Evolutionary conservation across 257 asterid species (phyloP).

Genomic region (Salvia rosmarinus): DNA sequence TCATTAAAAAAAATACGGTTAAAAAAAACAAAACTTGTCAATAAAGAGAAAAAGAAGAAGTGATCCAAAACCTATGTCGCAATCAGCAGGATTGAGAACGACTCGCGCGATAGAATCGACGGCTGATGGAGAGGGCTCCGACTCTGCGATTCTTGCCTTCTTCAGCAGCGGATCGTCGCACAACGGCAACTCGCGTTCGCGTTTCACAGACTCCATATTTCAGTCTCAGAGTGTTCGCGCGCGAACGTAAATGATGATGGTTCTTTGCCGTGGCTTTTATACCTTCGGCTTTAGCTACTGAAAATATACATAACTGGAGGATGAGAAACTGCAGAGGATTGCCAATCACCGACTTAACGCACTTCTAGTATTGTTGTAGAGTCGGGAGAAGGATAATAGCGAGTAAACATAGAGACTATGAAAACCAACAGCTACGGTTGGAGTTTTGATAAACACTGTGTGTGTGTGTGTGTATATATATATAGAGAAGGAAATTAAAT

Average conservation of each 20-base stretch:
- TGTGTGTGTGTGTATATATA: no score
- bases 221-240: not conserved
- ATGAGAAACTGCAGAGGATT: slow-evolving; percentile 7
- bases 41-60: not conserved
- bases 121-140: slow-evolving; percentile 25
- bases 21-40: not conserved
- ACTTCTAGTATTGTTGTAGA: no score
- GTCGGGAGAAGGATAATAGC: no score
- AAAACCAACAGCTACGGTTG: no score
- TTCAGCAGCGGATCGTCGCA: slow-evolving; percentile 29
- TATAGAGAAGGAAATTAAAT: no score
- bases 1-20: not conserved
- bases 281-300: not conserved
- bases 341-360: slow-evolving; percentile 28
- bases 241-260: not conserved
- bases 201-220: slow-evolving; percentile 51
- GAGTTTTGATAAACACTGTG: no score
- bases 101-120: slow-evolving; percentile 27
- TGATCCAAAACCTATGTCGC: slow-evolving; percentile 52
- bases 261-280: slow-evolving; percentile 29
- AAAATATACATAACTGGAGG: slow-evolving; percentile 31
- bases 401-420: no score
- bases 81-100: slow-evolving; percentile 63
- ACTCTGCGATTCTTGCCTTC: slow-evolving; percentile 36
- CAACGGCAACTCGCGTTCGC: slow-evolving; percentile 42